Percentiles rank a stretch among this genome's conserved stretches.
These are phyloP conservation scores for Macrolepiota fuliginosa DNA, from an alignment of 768 basidiomycete genomes.

Conservation along the genomic window DNA sequence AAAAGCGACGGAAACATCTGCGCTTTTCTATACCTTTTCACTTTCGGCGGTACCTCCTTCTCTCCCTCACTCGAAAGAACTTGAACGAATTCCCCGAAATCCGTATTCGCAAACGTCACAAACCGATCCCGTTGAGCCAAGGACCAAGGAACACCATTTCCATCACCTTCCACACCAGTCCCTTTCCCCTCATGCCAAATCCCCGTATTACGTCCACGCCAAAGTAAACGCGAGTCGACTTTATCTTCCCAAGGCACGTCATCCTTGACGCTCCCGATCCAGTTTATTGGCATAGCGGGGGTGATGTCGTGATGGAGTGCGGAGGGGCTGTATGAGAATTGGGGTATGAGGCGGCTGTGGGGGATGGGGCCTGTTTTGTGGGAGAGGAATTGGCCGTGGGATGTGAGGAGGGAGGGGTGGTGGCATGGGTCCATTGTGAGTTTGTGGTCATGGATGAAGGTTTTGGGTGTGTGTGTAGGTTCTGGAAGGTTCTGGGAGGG, in stretches of 20 bases:
- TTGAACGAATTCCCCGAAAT: background rate
- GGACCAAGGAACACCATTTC: conserved; percentile 22
- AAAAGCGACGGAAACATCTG: conserved; percentile 39
- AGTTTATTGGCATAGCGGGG: conserved; percentile 41
- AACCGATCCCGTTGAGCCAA: conserved; percentile 41
- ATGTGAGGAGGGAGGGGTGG: conserved; percentile 35
- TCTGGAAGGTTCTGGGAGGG: conserved; percentile 15
- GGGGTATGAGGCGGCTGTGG: conserved; percentile 39
- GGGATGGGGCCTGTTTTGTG: conserved; percentile 44
- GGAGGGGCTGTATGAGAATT: conserved; percentile 49
- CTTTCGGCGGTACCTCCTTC: background rate
- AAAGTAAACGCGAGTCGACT: conserved; percentile 52
- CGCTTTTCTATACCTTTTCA: background rate
- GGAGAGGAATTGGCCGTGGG: conserved; percentile 52
- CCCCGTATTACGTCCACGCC: conserved; percentile 76
- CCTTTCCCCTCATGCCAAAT: conserved; percentile 35
- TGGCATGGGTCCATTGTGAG: conserved; percentile 45
- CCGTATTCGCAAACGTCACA: conserved; percentile 31
- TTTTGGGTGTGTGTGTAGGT: conserved; percentile 20
- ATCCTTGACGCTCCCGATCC: conserved; percentile 32
- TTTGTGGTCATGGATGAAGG: conserved; percentile 46
- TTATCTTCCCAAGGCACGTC: conserved; percentile 63
- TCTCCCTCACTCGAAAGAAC: background rate
- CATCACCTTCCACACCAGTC: conserved; percentile 32
- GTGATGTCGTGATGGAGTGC: conserved; percentile 53